Evolutionary conservation across 441 rosid species (phyloP), one percentile per base, ranked within the genome.

Genomic region (Capsella rubella): DNA sequence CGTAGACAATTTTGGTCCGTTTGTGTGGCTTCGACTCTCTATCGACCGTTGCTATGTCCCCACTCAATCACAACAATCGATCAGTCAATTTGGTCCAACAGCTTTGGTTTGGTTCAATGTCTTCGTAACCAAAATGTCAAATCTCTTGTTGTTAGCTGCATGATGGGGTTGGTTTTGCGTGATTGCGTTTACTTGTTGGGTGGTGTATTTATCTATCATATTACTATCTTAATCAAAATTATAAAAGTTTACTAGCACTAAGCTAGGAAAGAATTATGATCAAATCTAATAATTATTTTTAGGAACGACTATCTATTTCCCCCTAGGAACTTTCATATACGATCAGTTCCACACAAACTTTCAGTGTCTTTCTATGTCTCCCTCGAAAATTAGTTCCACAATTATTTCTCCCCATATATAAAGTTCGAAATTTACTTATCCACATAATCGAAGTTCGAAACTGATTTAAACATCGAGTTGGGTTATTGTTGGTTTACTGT

Each of bases 51-150:
- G 51, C 7, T 58, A 71, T 64, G 72, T 65, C 72, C 64, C 69
- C 50, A 64, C 76, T 69, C 51, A 31, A 77, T 47, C 72, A 46
- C 68, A 69, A 77, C 62, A 15, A 42, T 32, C 42, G 56, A 71
- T 32, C 62, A 42, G 73, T 58, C 80, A 65, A 43, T 77, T 65
- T 65, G 80, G 46, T 59, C 77, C 72, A 77, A 77, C 76, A 65
- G 34, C 72, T 40, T 58, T 42, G 72, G 72, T 65, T 59, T 66
- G 72, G 52, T 65, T 71, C 50, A 40, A 34, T 77, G 72, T 65
- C 71, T 56, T 65, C 58, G 34, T 71, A 77, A 52, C 11, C 8
- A 58, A 49, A 50, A 59, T 65, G 76, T 77, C 80, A 50, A 71
- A 57, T 50, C 67, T 71, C 53, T 65, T 40, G 72, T 32, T 76